Evolutionary conservation across 352 stramenopile genomes (phyloP), one percentile per base, ranked within the genome.

Genomic region (Globisporangium spinosum): DNA sequence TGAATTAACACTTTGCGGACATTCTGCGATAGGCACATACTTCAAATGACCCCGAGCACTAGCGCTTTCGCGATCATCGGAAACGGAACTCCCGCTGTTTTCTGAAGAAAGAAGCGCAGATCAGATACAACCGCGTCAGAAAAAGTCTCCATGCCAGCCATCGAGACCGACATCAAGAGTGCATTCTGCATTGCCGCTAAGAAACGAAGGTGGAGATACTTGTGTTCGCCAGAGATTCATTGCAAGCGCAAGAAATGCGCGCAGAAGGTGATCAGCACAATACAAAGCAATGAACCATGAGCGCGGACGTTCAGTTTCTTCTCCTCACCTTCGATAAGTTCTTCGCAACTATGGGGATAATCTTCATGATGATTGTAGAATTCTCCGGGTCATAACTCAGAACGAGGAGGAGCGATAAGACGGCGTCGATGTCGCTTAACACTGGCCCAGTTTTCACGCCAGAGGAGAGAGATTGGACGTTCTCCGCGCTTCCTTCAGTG

Each of bases 1-100:
- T 55, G 23, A 57, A 27, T 25, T 8, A 64, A 9, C 25, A 43
- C 13, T 17, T 6, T 56, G 23, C 59, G 27, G 5, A 32, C 23
- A 15, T 35, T 27, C 38, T 64, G 59, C 9, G 23, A 55, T 25
- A 43, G 25, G 9, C 25, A 40, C 59, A 64, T 35, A 20, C 40
- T 57, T 43, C 59, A 64, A 32, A 54, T 35, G 10, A 64, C 40
- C 15, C 59, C 59, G 15, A 64, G 23, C 17, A 64, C 59, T 2
- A 64, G 59, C 5, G 43, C 59, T 43, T 55, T 64, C 9, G 43
- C 22, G 2, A 55, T 57, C 45, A 45, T 22, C 5, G 43, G 38
- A 17, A 55, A 40, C 7, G 12, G 23, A 17, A 49, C 29, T 7
- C 17, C 45, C 45, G 7, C 23, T 40, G 59, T 17, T 20, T 15